Percentiles rank a stretch among this genome's conserved stretches.
Evolutionary conservation across 2,329 filamentous ascomycete species (phyloP).

Genomic region (Talaromyces sp.): DNA sequence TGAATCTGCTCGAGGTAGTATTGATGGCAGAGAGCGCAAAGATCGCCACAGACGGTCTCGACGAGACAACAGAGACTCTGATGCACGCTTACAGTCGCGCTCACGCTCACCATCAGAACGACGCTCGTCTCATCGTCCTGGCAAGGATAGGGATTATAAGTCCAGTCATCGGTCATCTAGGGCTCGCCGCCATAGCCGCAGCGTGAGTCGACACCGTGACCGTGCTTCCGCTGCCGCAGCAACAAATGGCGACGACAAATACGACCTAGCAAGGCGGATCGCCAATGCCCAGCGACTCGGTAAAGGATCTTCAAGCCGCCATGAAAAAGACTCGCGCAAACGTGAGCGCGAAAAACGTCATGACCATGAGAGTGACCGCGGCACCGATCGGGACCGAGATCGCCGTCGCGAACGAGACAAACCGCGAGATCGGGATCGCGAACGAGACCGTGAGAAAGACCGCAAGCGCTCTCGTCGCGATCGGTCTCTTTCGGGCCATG

Average conservation of each 20-base stretch:
- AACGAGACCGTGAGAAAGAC: slow-evolving; percentile 32
- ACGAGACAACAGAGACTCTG: slow-evolving; percentile 41
- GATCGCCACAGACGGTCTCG: slow-evolving; percentile 20
- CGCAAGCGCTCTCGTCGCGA: slow-evolving; percentile 42
- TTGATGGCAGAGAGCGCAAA: slow-evolving; percentile 25
- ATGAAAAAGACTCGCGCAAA: slow-evolving; percentile 28
- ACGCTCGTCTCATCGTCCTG: slow-evolving; percentile 59
- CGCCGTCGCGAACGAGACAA: slow-evolving; percentile 40
- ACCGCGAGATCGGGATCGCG: slow-evolving; percentile 29
- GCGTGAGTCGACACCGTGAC: slow-evolving; percentile 35
- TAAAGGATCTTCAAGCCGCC: slow-evolving; percentile 26
- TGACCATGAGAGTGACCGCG: slow-evolving; percentile 25
- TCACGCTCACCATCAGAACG: slow-evolving; percentile 62
- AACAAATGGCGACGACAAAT: slow-evolving; percentile 24
- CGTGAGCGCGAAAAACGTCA: slow-evolving; percentile 24
- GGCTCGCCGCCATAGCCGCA: slow-evolving; percentile 45
- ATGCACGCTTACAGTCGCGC: slow-evolving; percentile 38
- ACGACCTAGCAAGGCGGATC: slow-evolving; percentile 28
- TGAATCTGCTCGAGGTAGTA: slow-evolving; percentile 24
- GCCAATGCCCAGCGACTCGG: slow-evolving; percentile 27
- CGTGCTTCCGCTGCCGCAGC: slow-evolving; percentile 24
- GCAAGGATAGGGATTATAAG: slow-evolving; percentile 53
- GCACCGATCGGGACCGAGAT: slow-evolving; percentile 36
- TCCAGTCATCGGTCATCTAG: slow-evolving; percentile 28
- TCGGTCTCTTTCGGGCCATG: slow-evolving; percentile 33